Evolutionary conservation across 2,329 filamentous ascomycete species (phyloP).

Genomic region (Phialocephala sp.): DNA sequence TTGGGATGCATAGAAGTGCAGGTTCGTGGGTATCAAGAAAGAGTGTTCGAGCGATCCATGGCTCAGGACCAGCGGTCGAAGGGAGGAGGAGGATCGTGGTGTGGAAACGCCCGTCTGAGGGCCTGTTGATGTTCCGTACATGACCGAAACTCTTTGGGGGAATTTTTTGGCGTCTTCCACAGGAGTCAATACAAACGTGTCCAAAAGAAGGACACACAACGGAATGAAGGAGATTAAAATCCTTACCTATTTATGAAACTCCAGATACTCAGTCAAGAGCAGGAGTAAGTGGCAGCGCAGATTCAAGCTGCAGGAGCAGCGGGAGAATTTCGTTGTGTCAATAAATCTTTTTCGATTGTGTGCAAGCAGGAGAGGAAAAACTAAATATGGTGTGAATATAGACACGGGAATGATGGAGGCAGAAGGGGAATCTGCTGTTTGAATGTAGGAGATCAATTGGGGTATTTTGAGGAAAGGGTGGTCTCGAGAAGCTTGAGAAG

Average conservation of each 20-base stretch:
- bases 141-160: constrained; percentile 51
- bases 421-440: constrained; percentile 19
- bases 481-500: constrained; percentile 13
- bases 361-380: constrained; percentile 19
- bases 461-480: constrained; percentile 20
- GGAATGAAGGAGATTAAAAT: background rate
- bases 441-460: constrained; percentile 25
- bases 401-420: constrained; percentile 14
- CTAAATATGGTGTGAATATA: constrained; percentile 16
- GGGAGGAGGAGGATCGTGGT: constrained; percentile 89
- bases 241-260: constrained; percentile 36
- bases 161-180: constrained; percentile 20
- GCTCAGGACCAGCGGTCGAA: constrained; percentile 86
- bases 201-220: background rate
- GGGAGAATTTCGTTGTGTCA: constrained; percentile 16
- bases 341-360: constrained; percentile 24
- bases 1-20: constrained; percentile 96
- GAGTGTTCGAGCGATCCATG: constrained; percentile 97
- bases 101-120: constrained; percentile 97
- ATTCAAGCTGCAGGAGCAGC: constrained; percentile 31
- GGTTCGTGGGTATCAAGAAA: constrained; percentile 90
- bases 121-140: constrained; percentile 86
- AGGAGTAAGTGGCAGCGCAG: constrained; percentile 36
- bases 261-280: constrained; percentile 46
- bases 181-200: constrained; percentile 17